These are phyloP conservation scores for Tetradesmus obliquus DNA, from an alignment of 139 green algal genomes.

Conservation along the genomic window DNA sequence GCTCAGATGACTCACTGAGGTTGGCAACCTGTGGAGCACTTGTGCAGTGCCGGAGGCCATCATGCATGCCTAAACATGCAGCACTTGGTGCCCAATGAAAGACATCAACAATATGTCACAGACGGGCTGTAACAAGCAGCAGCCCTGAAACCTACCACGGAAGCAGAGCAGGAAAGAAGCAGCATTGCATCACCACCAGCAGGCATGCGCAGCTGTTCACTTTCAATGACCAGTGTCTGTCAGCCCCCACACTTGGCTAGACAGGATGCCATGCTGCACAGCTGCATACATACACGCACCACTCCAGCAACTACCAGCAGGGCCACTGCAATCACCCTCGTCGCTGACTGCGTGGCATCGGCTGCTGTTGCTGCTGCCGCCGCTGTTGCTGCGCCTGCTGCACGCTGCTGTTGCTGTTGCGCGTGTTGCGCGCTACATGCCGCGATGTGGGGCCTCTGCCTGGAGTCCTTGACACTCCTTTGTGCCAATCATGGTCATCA, in stretches of 20 bases:
- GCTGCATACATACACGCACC: too few species aligned
- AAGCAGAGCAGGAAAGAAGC: too few species aligned
- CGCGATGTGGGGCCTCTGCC: slow-evolving; percentile 6
- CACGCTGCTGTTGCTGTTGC: background rate
- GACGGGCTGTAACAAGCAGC: background rate
- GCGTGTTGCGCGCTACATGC: background rate
- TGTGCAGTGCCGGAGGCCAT: background rate
- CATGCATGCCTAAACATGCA: background rate
- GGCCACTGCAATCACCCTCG: too few species aligned
- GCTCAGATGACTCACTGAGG: background rate
- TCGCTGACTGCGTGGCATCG: background rate
- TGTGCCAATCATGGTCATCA: slow-evolving; percentile 16
- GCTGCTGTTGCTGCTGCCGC: background rate
- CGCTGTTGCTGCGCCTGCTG: slow-evolving; percentile 7
- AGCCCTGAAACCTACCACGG: background rate
- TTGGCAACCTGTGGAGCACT: background rate
- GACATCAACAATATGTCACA: too few species aligned
- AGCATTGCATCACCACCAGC: too few species aligned
- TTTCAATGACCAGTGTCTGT: too few species aligned
- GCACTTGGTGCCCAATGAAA: too few species aligned
- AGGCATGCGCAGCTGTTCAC: too few species aligned
- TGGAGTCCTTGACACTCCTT: slow-evolving; percentile 14
- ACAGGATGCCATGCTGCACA: too few species aligned
- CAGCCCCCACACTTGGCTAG: too few species aligned
- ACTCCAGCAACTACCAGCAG: too few species aligned